Base-by-base conservation (phyloP, 1,284 basidiomycete species). In the Stygiomarasmius scandens region DNA sequence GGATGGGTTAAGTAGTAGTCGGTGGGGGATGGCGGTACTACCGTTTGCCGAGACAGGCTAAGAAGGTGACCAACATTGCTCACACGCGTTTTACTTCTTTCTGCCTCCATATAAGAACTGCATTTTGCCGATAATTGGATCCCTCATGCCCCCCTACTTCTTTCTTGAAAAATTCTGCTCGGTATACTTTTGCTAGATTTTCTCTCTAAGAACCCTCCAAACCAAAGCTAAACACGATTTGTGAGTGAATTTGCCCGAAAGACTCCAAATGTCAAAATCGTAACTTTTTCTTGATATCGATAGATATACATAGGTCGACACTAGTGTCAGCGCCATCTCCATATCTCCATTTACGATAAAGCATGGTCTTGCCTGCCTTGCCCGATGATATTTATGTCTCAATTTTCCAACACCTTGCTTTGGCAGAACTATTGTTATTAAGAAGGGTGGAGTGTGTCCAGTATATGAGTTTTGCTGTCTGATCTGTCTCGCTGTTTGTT, bases 311-410 rank as follows among this genome's bases (percentile, higher is more conserved):
- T 5, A 9, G 22, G n/a, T 41, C 5, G 2, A 52, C 43, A 4
- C 38, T 24, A 24, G n/a, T 22, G 38, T 44, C 47, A 55, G 49
- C 48, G 23, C 22, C 36, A 25, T 43, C 32, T 22, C 24, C 2
- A 32, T 41, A 34, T 38, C 47, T 27, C 19, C 19, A 32, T 16
- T 47, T 32, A n/a, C 23, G 24, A 49, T 29, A 27, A 50, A 19
- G 4, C 38, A 41, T 41, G 38, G 38, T n/a, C n/a, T 16, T 56
- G 36, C 50, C 45, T 20, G n/a, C 25, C 9, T 70, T 79, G 5
- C 77, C 77, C 10, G 63, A 67, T 27, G 77, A 79, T 49, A 60
- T 79, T 34, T 65, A 68, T 53, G 68, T 76, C 46, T 53, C 66
- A 8, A 67, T 78, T 48, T 69, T 78, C 52, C 60, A 60, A 29